These are phyloP conservation scores for Ogataea corticis DNA, from an alignment of 805 yeast species.

Conservation along the genomic window DNA sequence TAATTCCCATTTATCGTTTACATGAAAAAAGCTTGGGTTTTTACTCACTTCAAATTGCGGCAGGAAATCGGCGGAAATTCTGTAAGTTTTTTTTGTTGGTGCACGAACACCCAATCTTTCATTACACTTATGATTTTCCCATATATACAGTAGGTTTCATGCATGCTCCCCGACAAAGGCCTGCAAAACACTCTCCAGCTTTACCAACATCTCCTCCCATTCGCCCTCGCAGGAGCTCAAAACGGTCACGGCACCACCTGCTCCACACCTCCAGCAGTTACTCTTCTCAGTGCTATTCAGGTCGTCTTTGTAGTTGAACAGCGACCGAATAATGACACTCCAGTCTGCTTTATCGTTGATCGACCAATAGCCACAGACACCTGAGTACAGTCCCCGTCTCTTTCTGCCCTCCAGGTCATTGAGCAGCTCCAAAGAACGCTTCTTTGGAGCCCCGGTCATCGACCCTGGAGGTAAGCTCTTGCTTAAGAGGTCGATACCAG, in stretches of 20 bases:
- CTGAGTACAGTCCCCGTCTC: conserved; percentile 86
- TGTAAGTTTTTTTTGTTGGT: background rate
- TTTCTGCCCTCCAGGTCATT: conserved; percentile 55
- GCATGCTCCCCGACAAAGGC: conserved; percentile 44
- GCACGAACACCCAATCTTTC: too few relatives aligned
- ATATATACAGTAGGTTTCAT: background rate
- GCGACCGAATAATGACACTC: conserved; percentile 91
- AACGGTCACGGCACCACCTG: conserved; percentile 97
- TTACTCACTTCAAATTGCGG: too few relatives aligned
- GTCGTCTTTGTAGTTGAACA: conserved; percentile 64
- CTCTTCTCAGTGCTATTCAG: conserved; percentile 16
- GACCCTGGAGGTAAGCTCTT: conserved; percentile 95
- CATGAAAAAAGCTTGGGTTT: too few relatives aligned
- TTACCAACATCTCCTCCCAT: conserved; percentile 87
- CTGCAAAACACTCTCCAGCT: conserved; percentile 77
- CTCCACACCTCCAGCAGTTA: conserved; percentile 81
- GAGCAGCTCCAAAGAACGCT: conserved; percentile 82
- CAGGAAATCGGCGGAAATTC: background rate
- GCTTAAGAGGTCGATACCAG: conserved; percentile 77
- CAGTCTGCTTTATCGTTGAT: conserved; percentile 86
- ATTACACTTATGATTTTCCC: background rate
- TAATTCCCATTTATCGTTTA: too few relatives aligned
- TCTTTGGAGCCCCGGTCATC: conserved; percentile 99
- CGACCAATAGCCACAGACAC: conserved; percentile 95
- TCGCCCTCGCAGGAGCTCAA: conserved; percentile 81